Percentiles rank a stretch among this genome's conserved stretches.
Evolutionary conservation across 208 protist genomes (phyloP).

Genomic region (Trypanosomatidae sp.): DNA sequence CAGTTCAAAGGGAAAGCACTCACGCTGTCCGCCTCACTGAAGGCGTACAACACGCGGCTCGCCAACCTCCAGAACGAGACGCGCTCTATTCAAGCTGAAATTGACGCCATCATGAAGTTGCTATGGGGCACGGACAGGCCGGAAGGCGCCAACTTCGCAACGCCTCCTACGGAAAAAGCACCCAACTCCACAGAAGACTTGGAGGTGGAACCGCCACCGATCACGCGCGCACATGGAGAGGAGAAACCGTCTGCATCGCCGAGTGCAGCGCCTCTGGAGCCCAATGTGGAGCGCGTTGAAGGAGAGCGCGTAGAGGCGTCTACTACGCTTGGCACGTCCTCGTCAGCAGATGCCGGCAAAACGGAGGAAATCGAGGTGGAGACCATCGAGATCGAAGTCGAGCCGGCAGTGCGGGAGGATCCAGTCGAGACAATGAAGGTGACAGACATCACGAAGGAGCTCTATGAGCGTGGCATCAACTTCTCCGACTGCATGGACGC

Average conservation of each 20-base stretch:
- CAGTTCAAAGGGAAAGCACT: constrained; percentile 74
- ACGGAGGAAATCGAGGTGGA: constrained; percentile 82
- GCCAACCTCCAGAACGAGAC: constrained; percentile 86
- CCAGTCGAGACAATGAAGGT: constrained; percentile 78
- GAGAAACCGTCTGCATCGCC: constrained; percentile 12
- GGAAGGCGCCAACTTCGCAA: constrained; percentile 56
- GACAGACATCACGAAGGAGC: constrained; percentile 88
- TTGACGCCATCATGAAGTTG: constrained; percentile 70
- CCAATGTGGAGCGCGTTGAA: constrained; percentile 64
- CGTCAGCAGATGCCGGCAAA: constrained; percentile 2
- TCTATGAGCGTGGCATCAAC: constrained; percentile 86
- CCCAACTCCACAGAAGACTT: constrained; percentile 39
- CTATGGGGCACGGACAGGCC: constrained; percentile 83
- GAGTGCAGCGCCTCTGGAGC: background rate
- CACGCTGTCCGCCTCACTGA: constrained; percentile 79
- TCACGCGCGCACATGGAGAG: constrained; percentile 51
- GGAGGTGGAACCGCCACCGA: constrained; percentile 62
- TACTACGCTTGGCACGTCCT: background rate
- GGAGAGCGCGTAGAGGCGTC: constrained; percentile 54
- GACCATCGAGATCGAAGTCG: constrained; percentile 83
- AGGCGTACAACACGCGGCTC: constrained; percentile 84
- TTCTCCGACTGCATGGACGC: constrained; percentile 91
- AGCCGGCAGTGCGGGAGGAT: constrained; percentile 36
- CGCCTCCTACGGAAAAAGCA: constrained; percentile 37
- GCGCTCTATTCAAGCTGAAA: constrained; percentile 76